Evolutionary conservation across 768 basidiomycete genomes (phyloP), one percentile per base, ranked within the genome.

Genomic region (Arthromyces matolae): DNA sequence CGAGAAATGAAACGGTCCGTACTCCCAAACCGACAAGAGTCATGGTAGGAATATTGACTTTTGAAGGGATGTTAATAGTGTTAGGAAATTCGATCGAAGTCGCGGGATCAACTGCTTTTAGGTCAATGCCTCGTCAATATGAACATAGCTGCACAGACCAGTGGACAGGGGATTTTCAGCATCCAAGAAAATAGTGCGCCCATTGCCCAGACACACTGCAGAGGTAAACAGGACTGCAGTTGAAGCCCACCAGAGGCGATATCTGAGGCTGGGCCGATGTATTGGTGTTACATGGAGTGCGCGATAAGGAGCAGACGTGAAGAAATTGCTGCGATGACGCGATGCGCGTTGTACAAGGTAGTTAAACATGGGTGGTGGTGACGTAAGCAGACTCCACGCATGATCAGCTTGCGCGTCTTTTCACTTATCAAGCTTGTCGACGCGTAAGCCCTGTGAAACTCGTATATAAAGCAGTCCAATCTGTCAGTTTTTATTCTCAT

Each of bases 1-100:
- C 77, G 31, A 95, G 72, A 66, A 96, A 93, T 12, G 91, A 92
- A 24, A 96, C 92, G 0, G 84, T 89, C 41, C 93, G 75, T 31
- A 93, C 90, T 19, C 93, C 93, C 1, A 91, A 70, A 5, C 93
- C 93, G 16, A 96, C 68, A 5, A 95, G 76, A 9, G 81, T 77
- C 57, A 89, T 78, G 2, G 76, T 66, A 8, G 86, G 80, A 5
- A 80, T 64, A 8, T 79, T 76, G 13, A 78, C 65, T 56, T 81
- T 86, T 25, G 86, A 79, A 16, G 83, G 81, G 18, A 89, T 73
- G 14, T 60, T 73, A 19, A 92, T 69, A 4, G 73, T 74, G 35
- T 72, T 83, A 3, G 89, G 89, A 60, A 91, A 92, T 50, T 73
- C 67, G 53, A 91, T 81, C 6, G 80, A 80, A 2, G 87, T 89